Evolutionary conservation across 2,329 filamentous ascomycete genomes (phyloP), one percentile per base, ranked within the genome.

Genomic region (Seiridium cupressi): DNA sequence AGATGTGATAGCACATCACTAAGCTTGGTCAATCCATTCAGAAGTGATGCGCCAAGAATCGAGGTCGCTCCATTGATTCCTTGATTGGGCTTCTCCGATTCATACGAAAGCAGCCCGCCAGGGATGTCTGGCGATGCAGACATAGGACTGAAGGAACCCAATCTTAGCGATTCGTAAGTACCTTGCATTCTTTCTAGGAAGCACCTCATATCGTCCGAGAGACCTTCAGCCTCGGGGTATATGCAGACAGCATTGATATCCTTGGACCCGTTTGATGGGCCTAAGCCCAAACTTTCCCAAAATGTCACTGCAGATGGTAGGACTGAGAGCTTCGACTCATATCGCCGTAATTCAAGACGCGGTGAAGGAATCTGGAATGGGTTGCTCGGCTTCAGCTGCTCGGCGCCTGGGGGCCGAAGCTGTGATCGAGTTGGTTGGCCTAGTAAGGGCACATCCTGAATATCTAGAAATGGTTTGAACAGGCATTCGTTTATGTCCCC

Each of bases 251-350:
- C 84, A 42, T 83, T 81, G 36, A 95, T 77, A 62, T 94, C 85
- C 72, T 96, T 96, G 6, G 79, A 69, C 0, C 90, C 89, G 61
- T 85, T 85, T 7, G 85, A 85, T 3, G 92, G 92, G 1, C 86
- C 86, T 1, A 96, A 80, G 0, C 91, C 90, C 18, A 96, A 77
- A 51, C 88, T 87, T 69, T 95, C 91, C 92, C 92, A 96, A 69
- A 95, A 96, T 1, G 83, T 77, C 26, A 94, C 77, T 0, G 90
- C 89, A 0, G 91, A 85, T 2, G 92, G 90, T 31, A 94, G 78
- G 44, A 96, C 79, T 9, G 92, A 91, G 59, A 93, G 83, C 53
- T 84, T 84, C 1, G 82, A 81, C 44, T 92, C 89, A 26, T 87
- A 84, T 57, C 91, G 83, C 54, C 88, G 87, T 9, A 96, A 79